phyloP scores from a whole-genome alignment of 1,284 basidiomycete genomes.

The Cryptococcus deneoformans region DNA sequence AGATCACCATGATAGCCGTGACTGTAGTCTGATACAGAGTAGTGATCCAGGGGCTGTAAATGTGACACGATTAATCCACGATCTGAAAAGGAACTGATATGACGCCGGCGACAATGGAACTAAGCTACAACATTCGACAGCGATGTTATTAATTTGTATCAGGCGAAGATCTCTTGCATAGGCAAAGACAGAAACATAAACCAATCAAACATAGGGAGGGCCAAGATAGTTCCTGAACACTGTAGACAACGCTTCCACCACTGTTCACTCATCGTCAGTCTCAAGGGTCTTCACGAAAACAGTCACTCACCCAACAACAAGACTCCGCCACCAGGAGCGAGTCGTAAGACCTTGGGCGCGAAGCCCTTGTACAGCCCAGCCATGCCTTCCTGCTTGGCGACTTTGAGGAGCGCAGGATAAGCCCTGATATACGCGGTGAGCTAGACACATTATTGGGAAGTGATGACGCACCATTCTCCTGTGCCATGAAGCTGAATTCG shows the following conservation, averaged over 20 bases:
- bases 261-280: too few species aligned
- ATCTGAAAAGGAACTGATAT: too few species aligned
- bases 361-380: constrained; percentile 88
- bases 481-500: constrained; percentile 88
- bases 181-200: neutral
- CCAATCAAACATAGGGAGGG: constrained; percentile 24
- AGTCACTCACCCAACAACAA: constrained; percentile 53
- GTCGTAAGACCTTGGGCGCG: constrained; percentile 59
- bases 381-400: constrained; percentile 85
- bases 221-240: constrained; percentile 9
- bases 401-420: constrained; percentile 61
- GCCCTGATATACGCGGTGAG: constrained; percentile 16
- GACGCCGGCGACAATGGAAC: too few species aligned
- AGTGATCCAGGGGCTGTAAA: too few species aligned
- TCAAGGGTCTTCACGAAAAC: too few species aligned
- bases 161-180: too few species aligned
- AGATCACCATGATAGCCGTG: too few species aligned
- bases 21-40: too few species aligned
- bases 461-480: constrained; percentile 62
- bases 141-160: too few species aligned
- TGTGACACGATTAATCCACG: too few species aligned
- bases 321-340: constrained; percentile 91
- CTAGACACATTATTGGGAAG: neutral
- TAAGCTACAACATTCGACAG: too few species aligned
- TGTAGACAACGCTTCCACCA: constrained; percentile 47